phyloP scores from a whole-genome alignment of 1,284 basidiomycete genomes.

The Schizophyllum commune region DNA sequence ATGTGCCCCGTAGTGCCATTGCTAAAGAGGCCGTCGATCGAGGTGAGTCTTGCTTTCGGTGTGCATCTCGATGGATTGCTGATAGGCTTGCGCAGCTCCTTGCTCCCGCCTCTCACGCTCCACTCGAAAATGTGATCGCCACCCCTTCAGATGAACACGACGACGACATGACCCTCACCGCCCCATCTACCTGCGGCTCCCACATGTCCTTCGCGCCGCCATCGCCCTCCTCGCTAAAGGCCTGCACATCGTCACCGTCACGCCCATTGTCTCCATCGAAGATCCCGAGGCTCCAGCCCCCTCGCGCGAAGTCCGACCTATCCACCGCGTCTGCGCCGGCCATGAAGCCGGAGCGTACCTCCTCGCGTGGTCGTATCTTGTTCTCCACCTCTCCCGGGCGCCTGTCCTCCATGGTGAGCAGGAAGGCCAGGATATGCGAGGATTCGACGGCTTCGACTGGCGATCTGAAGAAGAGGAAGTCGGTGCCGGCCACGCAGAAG shows the following conservation, averaged over 20 bases:
- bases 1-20: not conserved
- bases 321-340: not conserved
- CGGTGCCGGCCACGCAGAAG: not conserved
- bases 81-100: not conserved
- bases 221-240: not conserved
- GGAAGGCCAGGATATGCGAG: not conserved
- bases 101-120: no score
- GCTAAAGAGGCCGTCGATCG: not conserved
- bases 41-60: not conserved
- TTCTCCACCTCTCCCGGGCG: not conserved
- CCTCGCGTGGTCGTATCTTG: not conserved
- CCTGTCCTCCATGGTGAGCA: not conserved
- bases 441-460: not conserved
- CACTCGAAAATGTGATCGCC: not conserved
- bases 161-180: not conserved
- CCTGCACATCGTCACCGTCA: not conserved
- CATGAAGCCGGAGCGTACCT: not conserved
- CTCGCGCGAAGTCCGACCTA: not conserved
- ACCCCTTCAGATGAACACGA: not conserved
- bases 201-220: not conserved
- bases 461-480: not conserved
- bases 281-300: not conserved
- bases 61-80: not conserved
- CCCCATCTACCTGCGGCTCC: not conserved
- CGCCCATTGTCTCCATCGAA: not conserved